Conservation (phyloP, 2,329 filamentous ascomycete species). For the Verticillium nonalfalfae region DNA sequence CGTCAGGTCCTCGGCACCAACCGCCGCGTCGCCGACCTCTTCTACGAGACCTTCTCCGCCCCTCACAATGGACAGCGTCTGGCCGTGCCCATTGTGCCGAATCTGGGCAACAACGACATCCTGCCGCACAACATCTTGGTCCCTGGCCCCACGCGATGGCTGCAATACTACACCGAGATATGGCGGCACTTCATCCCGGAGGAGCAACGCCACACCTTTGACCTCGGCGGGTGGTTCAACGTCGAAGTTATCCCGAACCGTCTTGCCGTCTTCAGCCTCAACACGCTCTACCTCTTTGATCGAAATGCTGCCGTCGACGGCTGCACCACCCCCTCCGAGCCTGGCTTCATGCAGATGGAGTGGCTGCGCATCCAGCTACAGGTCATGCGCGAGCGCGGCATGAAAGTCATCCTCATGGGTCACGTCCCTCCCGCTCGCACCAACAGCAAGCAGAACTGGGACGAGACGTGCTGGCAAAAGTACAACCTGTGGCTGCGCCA, state of each 20-base stretch:
- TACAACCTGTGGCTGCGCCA: slow-evolving; percentile 87
- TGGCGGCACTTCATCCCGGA: slow-evolving; percentile 89
- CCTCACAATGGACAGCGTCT: slow-evolving; percentile 48
- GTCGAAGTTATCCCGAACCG: slow-evolving; percentile 83
- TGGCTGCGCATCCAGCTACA: slow-evolving; percentile 90
- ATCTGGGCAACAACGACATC: slow-evolving; percentile 95
- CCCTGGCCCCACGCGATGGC: slow-evolving; percentile 81
- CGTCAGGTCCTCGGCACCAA: slow-evolving; percentile 76
- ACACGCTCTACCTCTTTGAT: slow-evolving; percentile 94
- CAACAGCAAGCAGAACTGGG: slow-evolving; percentile 80
- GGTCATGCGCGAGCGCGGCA: slow-evolving; percentile 71
- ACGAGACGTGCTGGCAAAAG: slow-evolving; percentile 97
- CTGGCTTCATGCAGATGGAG: slow-evolving; percentile 91
- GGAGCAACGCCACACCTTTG: slow-evolving; percentile 83
- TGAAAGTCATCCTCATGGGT: slow-evolving; percentile 92
- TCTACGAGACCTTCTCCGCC: slow-evolving; percentile 65
- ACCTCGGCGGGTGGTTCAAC: slow-evolving; percentile 90
- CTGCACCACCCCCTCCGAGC: slow-evolving; percentile 70
- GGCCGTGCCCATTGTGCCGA: slow-evolving; percentile 77
- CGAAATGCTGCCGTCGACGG: slow-evolving; percentile 92
- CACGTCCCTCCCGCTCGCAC: slow-evolving; percentile 91
- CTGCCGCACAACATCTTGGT: slow-evolving; percentile 92
- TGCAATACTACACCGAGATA: slow-evolving; percentile 67
- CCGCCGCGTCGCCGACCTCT: slow-evolving; percentile 65
- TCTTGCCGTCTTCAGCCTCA: slow-evolving; percentile 87